phyloP scores from a whole-genome alignment of 192 early-diverging fungal species.

The Coemansia biformis region DNA sequence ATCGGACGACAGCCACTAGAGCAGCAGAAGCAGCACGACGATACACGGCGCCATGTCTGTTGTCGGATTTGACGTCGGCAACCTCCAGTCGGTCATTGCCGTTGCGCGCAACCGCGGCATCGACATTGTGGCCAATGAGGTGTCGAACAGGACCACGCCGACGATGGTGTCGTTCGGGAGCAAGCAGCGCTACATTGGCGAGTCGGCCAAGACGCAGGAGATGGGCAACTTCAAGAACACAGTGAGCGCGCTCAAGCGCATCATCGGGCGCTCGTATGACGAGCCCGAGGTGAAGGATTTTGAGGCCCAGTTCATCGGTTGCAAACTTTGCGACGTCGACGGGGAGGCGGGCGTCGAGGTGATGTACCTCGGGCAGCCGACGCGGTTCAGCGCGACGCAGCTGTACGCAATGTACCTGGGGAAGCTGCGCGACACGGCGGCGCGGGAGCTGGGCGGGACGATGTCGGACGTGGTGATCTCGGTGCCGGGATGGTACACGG shows the following conservation, averaged over 20 bases:
- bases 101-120: slow-evolving; percentile 97
- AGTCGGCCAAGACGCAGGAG: slow-evolving; percentile 91
- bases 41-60: slow-evolving; percentile 23
- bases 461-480: slow-evolving; percentile 93
- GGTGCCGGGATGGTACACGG: slow-evolving; percentile 91
- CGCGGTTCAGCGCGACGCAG: slow-evolving; percentile 81
- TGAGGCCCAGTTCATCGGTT: slow-evolving; percentile 80
- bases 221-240: slow-evolving; percentile 98
- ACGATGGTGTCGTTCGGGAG: slow-evolving; percentile 89
- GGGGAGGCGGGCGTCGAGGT: slow-evolving; percentile 86
- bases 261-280: slow-evolving; percentile 76
- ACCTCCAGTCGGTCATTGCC: slow-evolving; percentile 91
- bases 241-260: slow-evolving; percentile 81
- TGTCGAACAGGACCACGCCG: slow-evolving; percentile 93
- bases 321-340: slow-evolving; percentile 70
- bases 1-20: too few species aligned
- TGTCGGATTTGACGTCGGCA: slow-evolving; percentile 95
- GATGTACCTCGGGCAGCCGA: slow-evolving; percentile 70
- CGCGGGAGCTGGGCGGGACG: slow-evolving; percentile 72
- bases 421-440: slow-evolving; percentile 87
- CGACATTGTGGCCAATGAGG: slow-evolving; percentile 95
- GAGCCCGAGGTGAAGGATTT: slow-evolving; percentile 79
- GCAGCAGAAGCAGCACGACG: too few species aligned
- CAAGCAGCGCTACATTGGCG: slow-evolving; percentile 94
- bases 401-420: slow-evolving; percentile 89